These are phyloP conservation scores for Raffaelea ambrosiae DNA, from an alignment of 2,329 filamentous ascomycete genomes.

Conservation along the genomic window DNA sequence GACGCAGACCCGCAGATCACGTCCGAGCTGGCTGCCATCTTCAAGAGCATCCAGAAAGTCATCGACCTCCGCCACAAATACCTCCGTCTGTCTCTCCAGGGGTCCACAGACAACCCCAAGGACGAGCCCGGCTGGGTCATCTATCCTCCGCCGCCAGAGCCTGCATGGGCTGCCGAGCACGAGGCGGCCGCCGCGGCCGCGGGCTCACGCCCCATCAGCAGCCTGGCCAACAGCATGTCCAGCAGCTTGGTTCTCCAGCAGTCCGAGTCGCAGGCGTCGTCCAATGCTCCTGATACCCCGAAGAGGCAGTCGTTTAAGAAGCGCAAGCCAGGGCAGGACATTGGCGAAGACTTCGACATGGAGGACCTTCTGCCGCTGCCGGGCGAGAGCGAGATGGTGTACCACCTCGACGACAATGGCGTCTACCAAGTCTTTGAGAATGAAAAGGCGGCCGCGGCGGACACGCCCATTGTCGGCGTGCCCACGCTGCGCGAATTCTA, in stretches of 20 bases:
- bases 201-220: slow-evolving; percentile 22
- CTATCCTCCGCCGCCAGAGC: slow-evolving; percentile 85
- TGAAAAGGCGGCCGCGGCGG: slow-evolving; percentile 48
- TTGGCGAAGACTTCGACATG: slow-evolving; percentile 87
- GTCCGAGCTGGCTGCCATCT: slow-evolving; percentile 76
- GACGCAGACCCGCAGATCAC: slow-evolving; percentile 73
- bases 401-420: slow-evolving; percentile 70
- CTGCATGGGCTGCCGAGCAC: slow-evolving; percentile 66
- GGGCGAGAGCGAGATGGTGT: slow-evolving; percentile 60
- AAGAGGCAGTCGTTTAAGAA: slow-evolving; percentile 34
- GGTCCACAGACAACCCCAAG: slow-evolving; percentile 76
- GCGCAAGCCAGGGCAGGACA: slow-evolving; percentile 80
- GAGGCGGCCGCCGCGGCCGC: slow-evolving; percentile 15
- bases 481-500: slow-evolving; percentile 93
- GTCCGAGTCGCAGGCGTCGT: background rate
- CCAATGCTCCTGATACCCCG: slow-evolving; percentile 11
- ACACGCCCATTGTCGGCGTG: slow-evolving; percentile 68
- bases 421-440: slow-evolving; percentile 90
- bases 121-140: slow-evolving; percentile 77
- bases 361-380: slow-evolving; percentile 70
- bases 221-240: slow-evolving; percentile 33
- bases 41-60: slow-evolving; percentile 84
- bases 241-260: slow-evolving; percentile 35
- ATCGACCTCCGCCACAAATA: slow-evolving; percentile 84
- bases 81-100: slow-evolving; percentile 75